Base-by-base conservation (phyloP, 257 asterid species). In the Cynanchum wilfordii region DNA sequence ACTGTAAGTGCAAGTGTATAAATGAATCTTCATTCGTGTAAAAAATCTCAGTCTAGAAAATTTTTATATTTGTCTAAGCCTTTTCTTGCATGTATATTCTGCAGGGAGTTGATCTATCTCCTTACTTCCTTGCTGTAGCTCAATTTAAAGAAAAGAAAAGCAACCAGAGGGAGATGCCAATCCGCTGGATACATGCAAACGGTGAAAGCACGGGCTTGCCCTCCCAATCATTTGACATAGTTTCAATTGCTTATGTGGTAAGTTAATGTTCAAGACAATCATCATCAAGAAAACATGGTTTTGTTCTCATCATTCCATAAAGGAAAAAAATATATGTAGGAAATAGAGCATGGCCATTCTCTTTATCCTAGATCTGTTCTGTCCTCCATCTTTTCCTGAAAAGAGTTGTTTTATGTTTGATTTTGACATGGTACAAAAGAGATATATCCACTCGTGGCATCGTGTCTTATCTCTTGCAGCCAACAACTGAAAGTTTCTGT, bases 131-230 rank as follows among this genome's bases (percentile, higher is more conserved):
- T 66, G 86, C 98, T 58, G 98, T 91, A 75, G 98, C 96, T 55
- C 94, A 91, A 73, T 80, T 74, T 70, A 91, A 89, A 73, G 94
- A 93, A 70, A 91, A 87, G 84, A 80, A 77, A 60, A 69, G 84
- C 60, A 79, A 65, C 67, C 79, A 33, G 75, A 78, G 81, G 44
- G 81, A 69, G 85, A 84, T 86, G 63, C 77, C 78, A 38, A 79
- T 85, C 66, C 74, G 70, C 69, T 93, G 97, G 96, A 76, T 88
- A 79, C 98, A 93, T 73, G 97, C 86, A 77, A 93, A 89, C 54
- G 96, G 97, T 65, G 98, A 93, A 89, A 84, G 76, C 78, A 88
- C 97, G 9, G 92, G 98, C 83, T 82, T 93, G 87, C 89, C 97
- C 60, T 86, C 96, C 58, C 69, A 86, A 68, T 93, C 97, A 36